Percentiles rank a stretch among this genome's conserved stretches.
phyloP scores from a whole-genome alignment of 2,329 filamentous ascomycete genomes.

The Colletotrichum viniferum region DNA sequence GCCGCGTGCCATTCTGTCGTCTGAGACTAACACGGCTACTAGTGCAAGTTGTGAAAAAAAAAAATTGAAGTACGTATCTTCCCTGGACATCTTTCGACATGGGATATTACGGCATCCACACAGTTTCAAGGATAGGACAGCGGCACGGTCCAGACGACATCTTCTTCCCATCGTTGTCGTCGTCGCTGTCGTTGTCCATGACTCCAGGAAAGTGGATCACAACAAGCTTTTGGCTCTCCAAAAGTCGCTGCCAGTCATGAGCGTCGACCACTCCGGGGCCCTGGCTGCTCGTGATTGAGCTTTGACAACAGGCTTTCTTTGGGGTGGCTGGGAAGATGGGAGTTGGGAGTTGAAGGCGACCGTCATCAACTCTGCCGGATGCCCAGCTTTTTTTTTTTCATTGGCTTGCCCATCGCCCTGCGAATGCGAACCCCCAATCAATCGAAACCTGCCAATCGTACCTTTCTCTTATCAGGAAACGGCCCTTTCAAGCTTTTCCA shows the following conservation, averaged over 20 bases:
- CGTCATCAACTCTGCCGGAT: background rate
- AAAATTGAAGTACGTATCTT: slow-evolving; percentile 10
- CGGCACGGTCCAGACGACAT: background rate
- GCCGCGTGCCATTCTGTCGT: background rate
- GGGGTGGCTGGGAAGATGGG: background rate
- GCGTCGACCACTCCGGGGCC: background rate
- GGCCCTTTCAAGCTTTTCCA: slow-evolving; percentile 13
- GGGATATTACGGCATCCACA: slow-evolving; percentile 2
- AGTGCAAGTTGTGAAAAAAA: background rate
- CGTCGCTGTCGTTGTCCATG: background rate
- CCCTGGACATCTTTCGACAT: background rate
- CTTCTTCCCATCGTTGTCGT: background rate
- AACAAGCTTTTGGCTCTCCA: slow-evolving; percentile 22
- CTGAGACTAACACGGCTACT: background rate
- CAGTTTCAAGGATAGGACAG: background rate
- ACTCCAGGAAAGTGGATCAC: slow-evolving; percentile 18
- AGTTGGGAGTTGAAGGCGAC: background rate
- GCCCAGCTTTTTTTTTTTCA: background rate
- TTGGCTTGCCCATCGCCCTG: background rate
- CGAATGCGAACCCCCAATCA: background rate
- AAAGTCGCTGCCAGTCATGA: slow-evolving; percentile 19
- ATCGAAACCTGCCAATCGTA: background rate
- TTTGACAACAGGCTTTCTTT: background rate
- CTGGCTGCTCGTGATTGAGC: slow-evolving; percentile 14
- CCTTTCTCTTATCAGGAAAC: slow-evolving; percentile 17